phyloP scores from a whole-genome alignment of 805 yeast species.

The Pichia eremophila region DNA sequence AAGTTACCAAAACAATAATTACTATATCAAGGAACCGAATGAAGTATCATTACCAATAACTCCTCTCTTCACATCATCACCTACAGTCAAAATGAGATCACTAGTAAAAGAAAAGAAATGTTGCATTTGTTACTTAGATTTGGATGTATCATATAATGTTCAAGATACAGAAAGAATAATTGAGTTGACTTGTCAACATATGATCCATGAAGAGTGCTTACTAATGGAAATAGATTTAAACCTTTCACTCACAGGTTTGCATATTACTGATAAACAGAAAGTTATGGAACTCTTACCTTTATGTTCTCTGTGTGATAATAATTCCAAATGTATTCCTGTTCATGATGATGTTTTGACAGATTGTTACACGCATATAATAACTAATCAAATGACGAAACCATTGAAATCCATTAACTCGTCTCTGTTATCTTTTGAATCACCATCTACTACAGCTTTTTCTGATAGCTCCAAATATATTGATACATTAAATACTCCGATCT shows the following conservation, averaged over 20 bases:
- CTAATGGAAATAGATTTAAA: conserved; percentile 28
- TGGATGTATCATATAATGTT: conserved; percentile 33
- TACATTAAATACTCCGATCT: neutral
- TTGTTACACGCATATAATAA: conserved; percentile 12
- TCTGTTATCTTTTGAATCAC: neutral
- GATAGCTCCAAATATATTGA: neutral
- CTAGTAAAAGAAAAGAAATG: conserved; percentile 9
- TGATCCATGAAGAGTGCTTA: conserved; percentile 51
- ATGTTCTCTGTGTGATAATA: conserved; percentile 18
- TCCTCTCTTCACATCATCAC: neutral
- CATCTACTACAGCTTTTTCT: neutral
- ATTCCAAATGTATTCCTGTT: conserved; percentile 17
- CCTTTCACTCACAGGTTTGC: neutral
- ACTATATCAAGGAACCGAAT: neutral
- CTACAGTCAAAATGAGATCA: neutral
- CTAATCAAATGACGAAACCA: neutral
- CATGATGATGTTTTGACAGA: conserved; percentile 12
- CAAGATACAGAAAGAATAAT: conserved; percentile 35
- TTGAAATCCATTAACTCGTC: neutral
- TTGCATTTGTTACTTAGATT: conserved; percentile 40
- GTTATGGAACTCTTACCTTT: conserved; percentile 16
- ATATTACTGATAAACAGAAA: conserved; percentile 2
- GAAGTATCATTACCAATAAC: conserved; percentile 1
- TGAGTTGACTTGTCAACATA: conserved; percentile 45
- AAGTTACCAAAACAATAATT: too few relatives aligned